A percentile compares a stretch with the other conserved stretches of the same genome.
These are phyloP conservation scores for Penicillium hordei DNA, from an alignment of 2,329 filamentous ascomycete genomes.

Conservation along the genomic window DNA sequence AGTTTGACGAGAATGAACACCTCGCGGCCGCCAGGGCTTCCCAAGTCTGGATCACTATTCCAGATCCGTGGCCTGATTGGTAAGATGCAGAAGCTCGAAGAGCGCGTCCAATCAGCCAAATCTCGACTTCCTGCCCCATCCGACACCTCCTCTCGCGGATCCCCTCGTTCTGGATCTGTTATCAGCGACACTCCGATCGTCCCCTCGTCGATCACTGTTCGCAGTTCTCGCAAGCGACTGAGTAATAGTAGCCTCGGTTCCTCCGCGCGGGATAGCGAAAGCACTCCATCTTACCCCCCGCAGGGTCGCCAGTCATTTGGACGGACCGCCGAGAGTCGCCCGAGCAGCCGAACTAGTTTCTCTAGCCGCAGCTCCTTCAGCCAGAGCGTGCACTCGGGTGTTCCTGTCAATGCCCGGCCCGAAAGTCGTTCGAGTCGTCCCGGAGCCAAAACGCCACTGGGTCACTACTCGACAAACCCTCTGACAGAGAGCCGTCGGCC, in stretches of 20 bases:
- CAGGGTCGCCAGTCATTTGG: conserved; percentile 52
- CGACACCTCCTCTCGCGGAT: conserved; percentile 73
- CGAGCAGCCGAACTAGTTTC: conserved; percentile 70
- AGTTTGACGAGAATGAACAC: conserved; percentile 50
- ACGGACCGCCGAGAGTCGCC: conserved; percentile 57
- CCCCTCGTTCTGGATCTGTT: conserved; percentile 64
- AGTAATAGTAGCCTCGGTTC: conserved; percentile 46
- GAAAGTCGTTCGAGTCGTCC: conserved; percentile 64
- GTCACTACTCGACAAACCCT: conserved; percentile 52
- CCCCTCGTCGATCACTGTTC: conserved; percentile 58
- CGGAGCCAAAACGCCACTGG: conserved; percentile 64
- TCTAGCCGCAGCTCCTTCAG: conserved; percentile 47
- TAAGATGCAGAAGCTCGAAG: conserved; percentile 95
- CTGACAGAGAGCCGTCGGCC: conserved; percentile 58
- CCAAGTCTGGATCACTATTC: conserved; percentile 71
- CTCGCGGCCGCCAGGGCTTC: conserved; percentile 49
- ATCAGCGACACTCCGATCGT: conserved; percentile 48
- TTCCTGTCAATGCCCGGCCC: conserved; percentile 53
- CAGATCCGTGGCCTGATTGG: conserved; percentile 93
- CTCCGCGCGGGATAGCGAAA: conserved; percentile 39
- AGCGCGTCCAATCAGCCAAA: conserved; percentile 84
- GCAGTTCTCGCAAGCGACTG: conserved; percentile 42
- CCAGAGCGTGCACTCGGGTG: conserved; percentile 39
- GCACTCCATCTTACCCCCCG: conserved; percentile 36
- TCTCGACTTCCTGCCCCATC: conserved; percentile 86